Conservation (phyloP, 495 filamentous ascomycete genomes). For the Daldinia vernicosa region DNA sequence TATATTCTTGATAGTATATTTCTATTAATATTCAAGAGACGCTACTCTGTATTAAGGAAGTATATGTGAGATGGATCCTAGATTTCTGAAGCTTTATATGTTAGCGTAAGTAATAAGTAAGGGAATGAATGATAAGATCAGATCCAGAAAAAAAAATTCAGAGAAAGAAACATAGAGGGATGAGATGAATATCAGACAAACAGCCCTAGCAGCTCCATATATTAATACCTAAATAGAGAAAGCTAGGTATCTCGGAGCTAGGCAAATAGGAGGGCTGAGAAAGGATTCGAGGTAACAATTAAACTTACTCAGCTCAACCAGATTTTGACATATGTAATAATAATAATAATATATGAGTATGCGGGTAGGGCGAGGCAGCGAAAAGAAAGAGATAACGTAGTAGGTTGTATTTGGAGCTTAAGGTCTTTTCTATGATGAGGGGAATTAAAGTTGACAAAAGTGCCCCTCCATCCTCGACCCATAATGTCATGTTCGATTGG, state of each 20-base stretch:
- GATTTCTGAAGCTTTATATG: conserved; percentile 5
- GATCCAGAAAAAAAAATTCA: neutral
- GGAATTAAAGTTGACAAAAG: conserved; percentile 39
- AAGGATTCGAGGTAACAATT: conserved; percentile 1
- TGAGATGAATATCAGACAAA: conserved; percentile 11
- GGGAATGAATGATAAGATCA: neutral
- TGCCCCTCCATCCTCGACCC: conserved; percentile 40
- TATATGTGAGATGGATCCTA: conserved; percentile 7
- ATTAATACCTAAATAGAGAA: conserved; percentile 23
- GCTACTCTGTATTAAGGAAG: neutral
- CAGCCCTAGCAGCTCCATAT: conserved; percentile 15
- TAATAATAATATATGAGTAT: conserved; percentile 19
- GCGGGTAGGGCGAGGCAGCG: conserved; percentile 24
- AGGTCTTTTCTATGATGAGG: conserved; percentile 37
- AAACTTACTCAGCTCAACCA: conserved; percentile 42
- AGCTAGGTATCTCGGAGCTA: conserved; percentile 5
- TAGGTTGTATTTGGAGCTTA: conserved; percentile 29
- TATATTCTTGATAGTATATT: conserved; percentile 49
- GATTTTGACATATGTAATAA: conserved; percentile 22
- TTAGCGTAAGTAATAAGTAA: conserved; percentile 15
- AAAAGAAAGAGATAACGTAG: conserved; percentile 21
- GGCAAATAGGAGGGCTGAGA: conserved; percentile 16
- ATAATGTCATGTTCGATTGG: conserved; percentile 12
- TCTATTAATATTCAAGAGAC: conserved; percentile 24
- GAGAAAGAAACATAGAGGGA: conserved; percentile 8